A percentile compares a stretch with the other conserved stretches of the same genome.
Conservation (phyloP, 257 asterid species). For the Forsythia viridissima region DNA sequence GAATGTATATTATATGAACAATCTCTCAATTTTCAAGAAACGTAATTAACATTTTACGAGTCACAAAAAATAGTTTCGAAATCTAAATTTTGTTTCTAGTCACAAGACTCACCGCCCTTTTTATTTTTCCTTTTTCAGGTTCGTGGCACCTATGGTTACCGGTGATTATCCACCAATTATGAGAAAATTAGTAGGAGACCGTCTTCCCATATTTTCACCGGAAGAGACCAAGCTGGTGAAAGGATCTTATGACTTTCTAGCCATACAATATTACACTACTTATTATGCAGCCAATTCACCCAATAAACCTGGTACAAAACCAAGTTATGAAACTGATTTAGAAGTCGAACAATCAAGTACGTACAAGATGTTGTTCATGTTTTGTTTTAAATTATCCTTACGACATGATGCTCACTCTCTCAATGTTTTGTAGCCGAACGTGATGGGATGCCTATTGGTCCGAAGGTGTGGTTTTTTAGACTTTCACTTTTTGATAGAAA, state of each 20-base stretch:
- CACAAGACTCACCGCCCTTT: not conserved
- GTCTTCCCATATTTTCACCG: not conserved
- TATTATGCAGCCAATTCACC: conserved; percentile 10
- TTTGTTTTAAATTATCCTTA: too few species aligned
- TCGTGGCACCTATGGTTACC: conserved; percentile 11
- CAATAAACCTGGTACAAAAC: not conserved
- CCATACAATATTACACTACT: conserved; percentile 30
- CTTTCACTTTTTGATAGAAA: too few species aligned
- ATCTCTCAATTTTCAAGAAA: too few species aligned
- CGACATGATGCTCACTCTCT: not conserved
- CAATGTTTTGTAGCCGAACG: not conserved
- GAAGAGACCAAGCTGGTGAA: not conserved
- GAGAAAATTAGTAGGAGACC: conserved; percentile 9
- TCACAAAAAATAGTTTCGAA: not conserved
- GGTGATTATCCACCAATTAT: conserved; percentile 1
- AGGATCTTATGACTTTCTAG: conserved; percentile 13
- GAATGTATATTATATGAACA: too few species aligned
- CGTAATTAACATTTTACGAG: too few species aligned
- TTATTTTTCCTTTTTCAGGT: conserved; percentile 5
- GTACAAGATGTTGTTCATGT: not conserved
- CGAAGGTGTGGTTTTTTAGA: not conserved
- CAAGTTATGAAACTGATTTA: conserved; percentile 14
- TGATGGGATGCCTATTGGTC: conserved; percentile 20
- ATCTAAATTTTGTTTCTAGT: not conserved
- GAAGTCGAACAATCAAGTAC: conserved; percentile 10